These are phyloP conservation scores for Dioszegia aurantiaca DNA, from an alignment of 768 basidiomycete species.

Conservation along the genomic window DNA sequence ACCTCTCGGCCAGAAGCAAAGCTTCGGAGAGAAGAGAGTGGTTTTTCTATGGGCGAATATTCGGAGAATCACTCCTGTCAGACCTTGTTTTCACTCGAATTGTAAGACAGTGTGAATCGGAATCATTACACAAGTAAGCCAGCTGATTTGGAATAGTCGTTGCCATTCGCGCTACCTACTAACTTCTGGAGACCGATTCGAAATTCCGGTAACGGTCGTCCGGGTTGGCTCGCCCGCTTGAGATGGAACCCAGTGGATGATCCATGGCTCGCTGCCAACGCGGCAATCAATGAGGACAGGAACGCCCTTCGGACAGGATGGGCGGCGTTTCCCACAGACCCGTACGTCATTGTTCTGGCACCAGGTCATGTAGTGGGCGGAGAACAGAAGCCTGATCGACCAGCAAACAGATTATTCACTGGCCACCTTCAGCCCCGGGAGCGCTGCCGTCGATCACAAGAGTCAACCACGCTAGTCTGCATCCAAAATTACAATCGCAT, in stretches of 20 bases:
- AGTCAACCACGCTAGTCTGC: too few relatives aligned
- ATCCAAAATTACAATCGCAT: too few relatives aligned
- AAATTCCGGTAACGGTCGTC: neutral
- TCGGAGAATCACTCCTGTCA: constrained; percentile 1
- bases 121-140: too few relatives aligned
- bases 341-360: neutral
- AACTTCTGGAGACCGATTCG: neutral
- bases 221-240: neutral
- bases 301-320: neutral
- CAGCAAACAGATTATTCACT: neutral
- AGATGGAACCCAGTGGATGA: constrained; percentile 6
- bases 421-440: neutral
- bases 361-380: neutral
- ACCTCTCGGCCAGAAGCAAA: neutral
- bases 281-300: neutral
- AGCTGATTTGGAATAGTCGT: neutral
- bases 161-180: constrained; percentile 7
- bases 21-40: neutral
- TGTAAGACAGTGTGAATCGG: neutral
- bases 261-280: neutral
- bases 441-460: too few relatives aligned
- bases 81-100: neutral
- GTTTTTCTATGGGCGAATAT: constrained; percentile 15
- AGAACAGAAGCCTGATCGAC: neutral
- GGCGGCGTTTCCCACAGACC: neutral